phyloP scores from a whole-genome alignment of 2,329 filamentous ascomycete genomes.

The Fusarium marasasianum region DNA sequence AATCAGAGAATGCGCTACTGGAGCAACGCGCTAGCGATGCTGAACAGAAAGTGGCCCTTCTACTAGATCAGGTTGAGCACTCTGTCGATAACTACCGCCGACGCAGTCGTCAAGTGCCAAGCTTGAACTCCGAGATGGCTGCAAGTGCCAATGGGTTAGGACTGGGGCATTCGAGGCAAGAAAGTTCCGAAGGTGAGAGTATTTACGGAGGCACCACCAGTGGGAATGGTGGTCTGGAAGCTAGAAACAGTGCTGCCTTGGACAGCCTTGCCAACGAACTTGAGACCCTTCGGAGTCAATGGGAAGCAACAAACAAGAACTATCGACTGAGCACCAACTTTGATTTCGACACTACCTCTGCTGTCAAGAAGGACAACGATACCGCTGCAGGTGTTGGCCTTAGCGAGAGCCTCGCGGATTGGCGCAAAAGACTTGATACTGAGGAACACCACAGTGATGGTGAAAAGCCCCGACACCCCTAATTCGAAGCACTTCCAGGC shows the following conservation, averaged over 20 bases:
- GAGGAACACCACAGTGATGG: slow-evolving; percentile 51
- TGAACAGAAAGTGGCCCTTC: slow-evolving; percentile 89
- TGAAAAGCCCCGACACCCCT: slow-evolving; percentile 43
- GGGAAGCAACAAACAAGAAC: slow-evolving; percentile 95
- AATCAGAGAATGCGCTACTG: slow-evolving; percentile 81
- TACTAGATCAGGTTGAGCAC: slow-evolving; percentile 92
- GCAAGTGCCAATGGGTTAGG: slow-evolving; percentile 49
- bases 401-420: slow-evolving; percentile 79
- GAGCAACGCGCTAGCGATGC: slow-evolving; percentile 89
- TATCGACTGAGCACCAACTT: slow-evolving; percentile 91
- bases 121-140: slow-evolving; percentile 59
- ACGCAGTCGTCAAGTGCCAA: slow-evolving; percentile 68
- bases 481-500: slow-evolving; percentile 36
- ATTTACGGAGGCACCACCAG: slow-evolving; percentile 63
- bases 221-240: slow-evolving; percentile 48
- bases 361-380: slow-evolving; percentile 56
- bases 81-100: slow-evolving; percentile 96
- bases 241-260: slow-evolving; percentile 73
- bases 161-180: slow-evolving; percentile 59
- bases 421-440: slow-evolving; percentile 79
- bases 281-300: slow-evolving; percentile 87
- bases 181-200: slow-evolving; percentile 70
- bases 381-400: slow-evolving; percentile 57
- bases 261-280: slow-evolving; percentile 93
- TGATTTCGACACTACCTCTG: slow-evolving; percentile 74